These are phyloP conservation scores for Phaffia tasmanica DNA, from an alignment of 768 basidiomycete genomes.

Conservation along the genomic window DNA sequence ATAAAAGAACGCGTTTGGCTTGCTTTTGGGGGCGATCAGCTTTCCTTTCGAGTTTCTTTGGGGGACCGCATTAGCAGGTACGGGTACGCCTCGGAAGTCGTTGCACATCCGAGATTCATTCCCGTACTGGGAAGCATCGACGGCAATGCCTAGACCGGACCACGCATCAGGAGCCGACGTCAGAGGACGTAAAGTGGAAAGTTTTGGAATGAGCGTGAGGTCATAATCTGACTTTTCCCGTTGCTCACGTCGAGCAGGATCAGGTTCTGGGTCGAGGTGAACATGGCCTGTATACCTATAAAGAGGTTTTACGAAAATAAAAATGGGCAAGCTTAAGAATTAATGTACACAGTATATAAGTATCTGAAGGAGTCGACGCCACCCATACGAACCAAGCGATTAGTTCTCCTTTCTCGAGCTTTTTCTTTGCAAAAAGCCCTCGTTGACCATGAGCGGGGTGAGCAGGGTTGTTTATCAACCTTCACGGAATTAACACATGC, in stretches of 20 bases:
- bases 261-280: slow-evolving; percentile 22
- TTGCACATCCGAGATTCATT: slow-evolving; percentile 22
- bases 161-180: neutral
- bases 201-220: slow-evolving; percentile 7
- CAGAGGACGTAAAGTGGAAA: slow-evolving; percentile 8
- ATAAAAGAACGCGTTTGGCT: slow-evolving; percentile 22
- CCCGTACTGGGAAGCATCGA: slow-evolving; percentile 15
- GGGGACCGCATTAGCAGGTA: neutral
- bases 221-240: slow-evolving; percentile 20
- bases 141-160: neutral
- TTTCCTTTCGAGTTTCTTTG: neutral
- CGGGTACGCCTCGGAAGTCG: slow-evolving; percentile 23
- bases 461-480: neutral
- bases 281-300: slow-evolving; percentile 16
- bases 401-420: slow-evolving; percentile 18
- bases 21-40: slow-evolving; percentile 6
- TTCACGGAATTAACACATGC: neutral
- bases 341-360: no score
- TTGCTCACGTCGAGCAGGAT: neutral
- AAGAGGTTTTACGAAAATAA: neutral
- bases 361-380: no score
- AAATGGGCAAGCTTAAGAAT: neutral
- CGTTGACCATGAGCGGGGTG: slow-evolving; percentile 25
- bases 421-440: slow-evolving; percentile 20
- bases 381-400: slow-evolving; percentile 17